phyloP scores from a whole-genome alignment of 2,329 filamentous ascomycete genomes.

The Alternaria gaisen region DNA sequence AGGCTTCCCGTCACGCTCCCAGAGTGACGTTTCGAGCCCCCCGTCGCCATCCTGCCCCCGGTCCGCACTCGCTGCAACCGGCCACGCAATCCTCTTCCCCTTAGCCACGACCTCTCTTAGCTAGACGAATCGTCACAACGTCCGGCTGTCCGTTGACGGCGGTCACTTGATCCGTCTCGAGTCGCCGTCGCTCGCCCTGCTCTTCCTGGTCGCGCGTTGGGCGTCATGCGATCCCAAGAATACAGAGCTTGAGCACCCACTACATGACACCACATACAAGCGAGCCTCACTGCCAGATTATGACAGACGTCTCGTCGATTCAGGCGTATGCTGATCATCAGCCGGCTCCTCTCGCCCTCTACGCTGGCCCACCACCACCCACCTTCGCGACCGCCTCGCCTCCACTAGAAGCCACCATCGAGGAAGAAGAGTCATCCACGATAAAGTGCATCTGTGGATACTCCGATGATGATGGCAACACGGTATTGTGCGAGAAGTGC shows the following conservation, averaged over 20 bases:
- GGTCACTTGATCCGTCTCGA: conserved; percentile 36
- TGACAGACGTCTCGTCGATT: conserved; percentile 55
- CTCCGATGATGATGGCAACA: conserved; percentile 94
- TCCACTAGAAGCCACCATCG: conserved; percentile 54
- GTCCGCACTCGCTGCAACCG: conserved; percentile 32
- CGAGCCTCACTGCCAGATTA: conserved; percentile 48
- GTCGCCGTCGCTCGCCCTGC: conserved; percentile 35
- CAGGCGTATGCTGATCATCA: conserved; percentile 55
- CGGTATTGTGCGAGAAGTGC: conserved; percentile 94
- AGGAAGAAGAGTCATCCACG: conserved; percentile 83
- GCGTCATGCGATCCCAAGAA: conserved; percentile 55
- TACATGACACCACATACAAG: conserved; percentile 31
- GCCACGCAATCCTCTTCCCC: conserved; percentile 42
- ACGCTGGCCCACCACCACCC: conserved; percentile 39
- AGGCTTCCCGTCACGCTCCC: conserved; percentile 21
- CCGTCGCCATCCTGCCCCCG: conserved; percentile 27
- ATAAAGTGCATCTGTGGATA: conserved; percentile 98
- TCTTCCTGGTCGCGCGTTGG: conserved; percentile 45
- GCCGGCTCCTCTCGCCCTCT: conserved; percentile 50
- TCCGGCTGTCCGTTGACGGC: conserved; percentile 26
- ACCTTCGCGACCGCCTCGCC: conserved; percentile 49
- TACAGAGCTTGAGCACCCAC: conserved; percentile 48
- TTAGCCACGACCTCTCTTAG: conserved; percentile 22
- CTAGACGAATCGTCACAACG: conserved; percentile 17
- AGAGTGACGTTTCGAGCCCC: conserved; percentile 32